Base-by-base conservation (phyloP, 768 basidiomycete species). In the Agaricus blazei region DNA sequence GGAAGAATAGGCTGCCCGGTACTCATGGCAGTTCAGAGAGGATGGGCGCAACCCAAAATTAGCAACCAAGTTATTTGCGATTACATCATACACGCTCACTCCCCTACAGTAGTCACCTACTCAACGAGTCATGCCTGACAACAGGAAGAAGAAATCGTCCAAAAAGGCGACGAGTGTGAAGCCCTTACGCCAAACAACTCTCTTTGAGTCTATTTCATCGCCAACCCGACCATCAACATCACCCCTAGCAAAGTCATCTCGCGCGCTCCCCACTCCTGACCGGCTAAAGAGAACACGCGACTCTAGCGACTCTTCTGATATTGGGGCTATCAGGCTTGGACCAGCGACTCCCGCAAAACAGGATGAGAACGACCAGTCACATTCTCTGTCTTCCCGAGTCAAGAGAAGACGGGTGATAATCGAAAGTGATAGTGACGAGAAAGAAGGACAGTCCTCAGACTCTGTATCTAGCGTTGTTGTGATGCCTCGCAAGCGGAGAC, bases 321-420 rank as follows among this genome's bases (percentile, higher is more conserved):
- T 83, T 40, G 75, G 72, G 14, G 75, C 70, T 27, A 83, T 86
- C 48, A 76, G 63, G 43, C 79, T 87, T 48, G 78, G 78, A 56
- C 69, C 76, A 15, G 58, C 69, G 41, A 56, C 55, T 31, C 57
- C 60, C 19, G 31, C 29, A 3, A 34, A 34, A 34, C 44, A 48
- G 42, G 15, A 59, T 26, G 59, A 63, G 12, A 61, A 58, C 6
- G 47, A 51, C 11, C 45, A 42, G 4, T 46, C 58, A 12, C 52
- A 58, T n/a, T 58, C 34, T 34, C 34, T 36, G 42, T 37, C 51
- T 26, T 36, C 48, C 29, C 53, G 59, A 11, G 38, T 38, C 19
- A 52, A 51, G 46, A 61, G 55, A 48, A 57, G 57, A 45, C 56
- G 58, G 19, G 36, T 52, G 36, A 48, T 49, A 6, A 43, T 55